A percentile compares a stretch with the other conserved stretches of the same genome.
Conservation (phyloP, 2,329 filamentous ascomycete species). For the Aspergillus piperis region DNA sequence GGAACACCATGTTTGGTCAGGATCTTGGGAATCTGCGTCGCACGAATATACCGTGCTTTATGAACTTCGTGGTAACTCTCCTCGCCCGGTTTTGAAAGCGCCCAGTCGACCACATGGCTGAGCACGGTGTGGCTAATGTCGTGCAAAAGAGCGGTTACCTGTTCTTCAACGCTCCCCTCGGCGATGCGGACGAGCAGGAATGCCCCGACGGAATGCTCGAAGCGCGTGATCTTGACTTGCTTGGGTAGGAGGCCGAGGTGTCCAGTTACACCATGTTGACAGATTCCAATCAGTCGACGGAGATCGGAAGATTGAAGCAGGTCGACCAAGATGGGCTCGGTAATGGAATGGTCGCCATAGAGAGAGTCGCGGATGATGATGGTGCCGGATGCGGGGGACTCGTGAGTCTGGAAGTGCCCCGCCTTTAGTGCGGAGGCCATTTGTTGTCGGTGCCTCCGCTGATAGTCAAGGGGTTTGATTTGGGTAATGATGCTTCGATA, state of each 20-base stretch:
- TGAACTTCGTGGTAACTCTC: slow-evolving; percentile 45
- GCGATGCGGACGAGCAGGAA: slow-evolving; percentile 42
- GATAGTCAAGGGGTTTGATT: background rate
- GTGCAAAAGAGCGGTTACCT: slow-evolving; percentile 43
- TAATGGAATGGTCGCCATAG: slow-evolving; percentile 37
- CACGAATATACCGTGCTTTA: slow-evolving; percentile 40
- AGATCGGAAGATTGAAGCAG: slow-evolving; percentile 38
- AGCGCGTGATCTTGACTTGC: slow-evolving; percentile 35
- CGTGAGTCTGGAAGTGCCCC: slow-evolving; percentile 23
- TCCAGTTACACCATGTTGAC: slow-evolving; percentile 42
- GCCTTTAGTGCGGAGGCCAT: slow-evolving; percentile 5
- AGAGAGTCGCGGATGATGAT: slow-evolving; percentile 37
- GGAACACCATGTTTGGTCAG: slow-evolving; percentile 35
- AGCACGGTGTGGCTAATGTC: slow-evolving; percentile 45
- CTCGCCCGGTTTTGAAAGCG: slow-evolving; percentile 39
- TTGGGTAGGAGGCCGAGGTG: slow-evolving; percentile 37
- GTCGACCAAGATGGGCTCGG: slow-evolving; percentile 40
- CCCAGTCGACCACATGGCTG: slow-evolving; percentile 45
- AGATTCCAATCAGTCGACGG: slow-evolving; percentile 37
- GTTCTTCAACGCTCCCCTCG: slow-evolving; percentile 39
- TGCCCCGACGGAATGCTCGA: slow-evolving; percentile 46
- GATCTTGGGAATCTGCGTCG: slow-evolving; percentile 37
- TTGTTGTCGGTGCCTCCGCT: background rate
- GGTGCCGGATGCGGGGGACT: slow-evolving; percentile 14
- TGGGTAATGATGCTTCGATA: background rate